Base-by-base conservation (phyloP, 345 rosid species). In the Noccaea caerulescens region DNA sequence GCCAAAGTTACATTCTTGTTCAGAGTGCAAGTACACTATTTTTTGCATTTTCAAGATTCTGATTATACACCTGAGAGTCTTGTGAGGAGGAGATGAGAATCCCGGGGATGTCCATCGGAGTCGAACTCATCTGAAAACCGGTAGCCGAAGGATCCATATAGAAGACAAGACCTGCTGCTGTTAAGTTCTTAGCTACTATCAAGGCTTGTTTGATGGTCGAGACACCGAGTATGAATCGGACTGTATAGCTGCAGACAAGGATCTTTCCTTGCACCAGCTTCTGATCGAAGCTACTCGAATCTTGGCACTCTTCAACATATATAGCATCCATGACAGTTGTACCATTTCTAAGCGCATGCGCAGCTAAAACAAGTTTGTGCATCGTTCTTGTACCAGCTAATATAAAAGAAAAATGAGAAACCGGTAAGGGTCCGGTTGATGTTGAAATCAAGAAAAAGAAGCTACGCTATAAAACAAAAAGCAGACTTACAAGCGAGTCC, bases 231-330 rank as follows among this genome's bases (percentile, higher is more conserved):
- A 93, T 91, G 79, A 87, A 93, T 18, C 98, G 84, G 44, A 93
- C 89, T 2, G 98, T 89, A 72, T 93, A 93, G 80, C 92, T 87
- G 37, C 98, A 93, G 63, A 93, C 82, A 82, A 93, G 82, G 58
- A 93, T 84, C 76, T 89, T 93, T 69, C 94, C 97, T 20, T 81
- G 77, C 62, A 93, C 92, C 56, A 85, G 69, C 56, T 80, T 85
- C 80, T 51, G 72, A 63, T 86, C 64, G 25, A 87, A 91, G 79
- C 56, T 80, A 63, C 82, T 73, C 23, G 95, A 84, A 75, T 86
- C 87, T 81, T 93, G 98, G 84, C 98, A 93, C 81, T 93, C 98
- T 5, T 88, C 84, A 72, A 89, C 86, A 72, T 91, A 89, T 88
- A 91, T 81, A 80, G 92, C 94, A 70, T 79, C 63, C 66, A 89